Evolutionary conservation across 495 filamentous ascomycete genomes (phyloP).

Genomic region (Chaetomidium leptoderma): DNA sequence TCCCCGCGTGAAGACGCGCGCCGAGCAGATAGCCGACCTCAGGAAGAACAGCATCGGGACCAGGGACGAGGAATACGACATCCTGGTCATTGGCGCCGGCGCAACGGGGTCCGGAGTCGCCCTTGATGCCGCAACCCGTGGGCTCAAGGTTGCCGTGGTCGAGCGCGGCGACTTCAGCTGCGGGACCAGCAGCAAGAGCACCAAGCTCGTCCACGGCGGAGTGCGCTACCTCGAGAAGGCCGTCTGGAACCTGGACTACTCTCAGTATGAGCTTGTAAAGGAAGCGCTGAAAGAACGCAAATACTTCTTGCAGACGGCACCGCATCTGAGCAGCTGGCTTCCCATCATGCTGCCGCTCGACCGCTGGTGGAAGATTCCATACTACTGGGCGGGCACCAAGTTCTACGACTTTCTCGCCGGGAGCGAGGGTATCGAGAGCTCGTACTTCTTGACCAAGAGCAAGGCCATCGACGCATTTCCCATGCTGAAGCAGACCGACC

Average conservation of each 20-base stretch:
- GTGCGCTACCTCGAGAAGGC: slow-evolving; percentile 97
- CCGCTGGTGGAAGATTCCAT: slow-evolving; percentile 96
- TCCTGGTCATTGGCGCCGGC: slow-evolving; percentile 87
- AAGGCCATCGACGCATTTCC: slow-evolving; percentile 95
- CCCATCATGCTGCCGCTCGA: slow-evolving; percentile 97
- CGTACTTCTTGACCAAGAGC: slow-evolving; percentile 91
- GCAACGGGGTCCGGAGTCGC: slow-evolving; percentile 92
- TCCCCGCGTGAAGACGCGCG: slow-evolving; percentile 67
- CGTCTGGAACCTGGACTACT: slow-evolving; percentile 93
- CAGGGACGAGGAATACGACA: slow-evolving; percentile 63
- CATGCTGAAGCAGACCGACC: slow-evolving; percentile 85
- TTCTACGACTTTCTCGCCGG: slow-evolving; percentile 92
- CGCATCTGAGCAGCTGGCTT: slow-evolving; percentile 89
- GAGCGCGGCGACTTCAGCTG: slow-evolving; percentile 92
- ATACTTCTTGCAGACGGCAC: slow-evolving; percentile 93
- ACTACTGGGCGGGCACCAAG: slow-evolving; percentile 97
- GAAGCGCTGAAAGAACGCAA: slow-evolving; percentile 95
- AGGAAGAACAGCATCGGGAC: slow-evolving; percentile 39
- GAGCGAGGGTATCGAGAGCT: slow-evolving; percentile 93
- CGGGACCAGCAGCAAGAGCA: slow-evolving; percentile 94
- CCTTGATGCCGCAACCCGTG: slow-evolving; percentile 87
- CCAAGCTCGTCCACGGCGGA: slow-evolving; percentile 94
- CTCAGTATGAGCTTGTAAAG: slow-evolving; percentile 86
- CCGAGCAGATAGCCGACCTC: slow-evolving; percentile 59
- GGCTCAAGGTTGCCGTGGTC: slow-evolving; percentile 88